These are phyloP conservation scores for Trichoderma asperellum DNA, from an alignment of 2,329 filamentous ascomycete genomes.

Conservation along the genomic window DNA sequence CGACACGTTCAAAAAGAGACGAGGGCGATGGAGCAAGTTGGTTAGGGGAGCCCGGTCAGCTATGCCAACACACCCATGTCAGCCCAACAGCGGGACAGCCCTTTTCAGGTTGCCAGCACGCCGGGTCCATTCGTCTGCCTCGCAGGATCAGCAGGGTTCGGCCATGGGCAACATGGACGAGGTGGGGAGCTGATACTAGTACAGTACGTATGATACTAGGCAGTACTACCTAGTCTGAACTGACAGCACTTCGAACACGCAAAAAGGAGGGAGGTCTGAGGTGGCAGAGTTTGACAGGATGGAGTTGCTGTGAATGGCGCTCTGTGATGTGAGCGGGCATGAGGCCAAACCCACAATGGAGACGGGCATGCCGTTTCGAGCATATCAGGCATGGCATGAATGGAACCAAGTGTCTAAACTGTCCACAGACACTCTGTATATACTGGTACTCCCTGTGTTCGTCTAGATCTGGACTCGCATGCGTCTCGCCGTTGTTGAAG, in stretches of 20 bases:
- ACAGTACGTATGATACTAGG: neutral
- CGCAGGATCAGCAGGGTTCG: constrained; percentile 29
- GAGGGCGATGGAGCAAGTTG: constrained; percentile 6
- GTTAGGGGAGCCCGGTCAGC: constrained; percentile 17
- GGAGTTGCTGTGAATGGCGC: constrained; percentile 6
- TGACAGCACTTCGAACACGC: constrained; percentile 21
- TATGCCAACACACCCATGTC: constrained; percentile 28
- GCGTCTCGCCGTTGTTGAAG: neutral
- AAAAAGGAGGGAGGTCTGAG: constrained; percentile 17
- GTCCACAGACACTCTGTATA: neutral
- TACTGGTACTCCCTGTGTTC: neutral
- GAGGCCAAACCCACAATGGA: constrained; percentile 16
- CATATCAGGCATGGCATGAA: constrained; percentile 12
- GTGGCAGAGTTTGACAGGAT: constrained; percentile 25
- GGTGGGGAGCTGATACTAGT: constrained; percentile 24
- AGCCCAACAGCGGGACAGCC: constrained; percentile 28
- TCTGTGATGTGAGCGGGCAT: constrained; percentile 3
- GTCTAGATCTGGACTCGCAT: neutral
- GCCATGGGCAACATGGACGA: neutral
- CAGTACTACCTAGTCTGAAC: neutral
- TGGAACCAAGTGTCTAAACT: constrained; percentile 20
- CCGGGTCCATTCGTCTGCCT: constrained; percentile 28
- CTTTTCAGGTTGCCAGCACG: constrained; percentile 28
- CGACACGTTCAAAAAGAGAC: constrained; percentile 16
- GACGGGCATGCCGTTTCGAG: constrained; percentile 20